Evolutionary conservation across 331 rosid genomes (phyloP), one percentile per base, ranked within the genome.

Genomic region (Phaseolus coccineus): DNA sequence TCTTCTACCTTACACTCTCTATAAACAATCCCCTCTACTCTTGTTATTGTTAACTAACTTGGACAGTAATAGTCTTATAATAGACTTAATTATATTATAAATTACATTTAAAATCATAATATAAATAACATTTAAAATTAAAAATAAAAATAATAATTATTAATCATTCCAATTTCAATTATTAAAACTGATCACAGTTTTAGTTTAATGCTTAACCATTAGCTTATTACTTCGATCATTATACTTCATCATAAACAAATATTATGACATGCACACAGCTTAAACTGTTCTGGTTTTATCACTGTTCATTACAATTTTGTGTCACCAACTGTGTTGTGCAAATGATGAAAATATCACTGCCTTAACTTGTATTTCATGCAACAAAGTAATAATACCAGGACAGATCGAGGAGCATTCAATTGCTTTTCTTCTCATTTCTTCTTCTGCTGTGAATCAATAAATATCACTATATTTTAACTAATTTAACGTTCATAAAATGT

Each of bases 1-100:
- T 50, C 61, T 50, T 6, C 69, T 40, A 25, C 76, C 66, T 57
- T 59, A 58, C 77, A 78, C 40, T 40, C 77, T 73, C 59, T 82
- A 56, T 62, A 56, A 66, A 63, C 79, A 78, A 76, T 63, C 14
- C 30, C 52, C n/a, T 63, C 69, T 9, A 39, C 2, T 47, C 56
- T 31, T 65, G 69, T 14, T 59, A 19, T 19, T 19, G 22, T 19
- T 19, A 19, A 19, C 22, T 19, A 19, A 19, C 22, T 19, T 0
- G 0, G 22, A 19, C 22, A 19, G 22, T 19, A 19, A 19, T 19
- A 19, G 22, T 19, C 22, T 19, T 19, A 19, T 19, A 19, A 19
- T 19, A 19, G 22, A 19, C 22, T 19, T 19, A 19, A 19, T 19
- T 19, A 19, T 19, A 19, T 19, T 19, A 19, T 19, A 19, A 19